A percentile compares a stretch with the other conserved stretches of the same genome.
These are phyloP conservation scores for Endotrypanum monterogeii DNA, from an alignment of 208 protist genomes.

Conservation along the genomic window DNA sequence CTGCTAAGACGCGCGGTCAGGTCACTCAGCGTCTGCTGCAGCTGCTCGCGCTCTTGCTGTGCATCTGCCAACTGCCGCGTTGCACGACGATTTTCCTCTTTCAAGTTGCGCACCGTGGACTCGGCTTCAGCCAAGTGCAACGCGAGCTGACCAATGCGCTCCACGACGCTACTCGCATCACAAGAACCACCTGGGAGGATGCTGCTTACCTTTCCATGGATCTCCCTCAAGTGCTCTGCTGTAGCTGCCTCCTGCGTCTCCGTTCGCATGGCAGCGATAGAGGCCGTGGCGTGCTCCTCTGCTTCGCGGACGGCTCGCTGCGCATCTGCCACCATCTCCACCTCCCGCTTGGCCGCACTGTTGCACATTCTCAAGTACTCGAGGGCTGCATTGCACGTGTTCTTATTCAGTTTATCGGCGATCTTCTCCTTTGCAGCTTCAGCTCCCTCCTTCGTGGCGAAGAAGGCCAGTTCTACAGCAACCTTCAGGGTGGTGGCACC, in stretches of 20 bases:
- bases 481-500: slow-evolving; percentile 7
- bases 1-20: slow-evolving; percentile 14
- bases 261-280: too few relatives aligned
- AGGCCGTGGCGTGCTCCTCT: too few relatives aligned
- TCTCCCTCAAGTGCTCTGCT: slow-evolving; percentile 16
- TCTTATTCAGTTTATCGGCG: slow-evolving; percentile 11
- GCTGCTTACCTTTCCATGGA: slow-evolving; percentile 9
- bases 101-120: slow-evolving; percentile 2
- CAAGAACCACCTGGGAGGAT: neutral
- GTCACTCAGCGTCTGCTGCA: slow-evolving; percentile 27
- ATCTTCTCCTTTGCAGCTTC: slow-evolving; percentile 15
- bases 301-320: slow-evolving; percentile 24
- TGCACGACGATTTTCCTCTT: slow-evolving; percentile 18
- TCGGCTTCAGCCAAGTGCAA: slow-evolving; percentile 14
- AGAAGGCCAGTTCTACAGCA: slow-evolving; percentile 28
- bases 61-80: slow-evolving; percentile 7
- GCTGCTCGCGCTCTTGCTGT: slow-evolving; percentile 30
- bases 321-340: slow-evolving; percentile 4
- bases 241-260: slow-evolving; percentile 9
- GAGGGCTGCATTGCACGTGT: slow-evolving; percentile 7
- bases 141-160: slow-evolving; percentile 21
- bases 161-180: slow-evolving; percentile 3
- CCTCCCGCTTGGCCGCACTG: slow-evolving; percentile 15
- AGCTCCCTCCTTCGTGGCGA: slow-evolving; percentile 7
- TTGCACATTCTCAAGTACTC: slow-evolving; percentile 22